Evolutionary conservation across 371 early-diverging fungal genomes (phyloP).

Genomic region (Amoeboaphelidium protococcarum): DNA sequence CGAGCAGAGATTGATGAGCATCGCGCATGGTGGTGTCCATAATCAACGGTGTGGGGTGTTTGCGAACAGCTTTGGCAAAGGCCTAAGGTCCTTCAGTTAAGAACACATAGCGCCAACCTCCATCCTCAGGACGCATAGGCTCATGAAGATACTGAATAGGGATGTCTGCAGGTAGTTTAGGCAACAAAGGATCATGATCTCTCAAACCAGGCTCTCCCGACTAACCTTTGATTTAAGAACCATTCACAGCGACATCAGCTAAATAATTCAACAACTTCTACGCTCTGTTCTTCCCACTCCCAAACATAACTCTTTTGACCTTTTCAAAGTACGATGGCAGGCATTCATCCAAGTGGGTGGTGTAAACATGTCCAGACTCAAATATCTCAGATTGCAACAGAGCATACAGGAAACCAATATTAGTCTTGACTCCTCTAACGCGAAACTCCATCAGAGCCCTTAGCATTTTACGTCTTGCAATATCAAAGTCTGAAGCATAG

Average conservation of each 20-base stretch:
- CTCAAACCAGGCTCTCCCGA: constrained; percentile 2
- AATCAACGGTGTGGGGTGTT: constrained; percentile 52
- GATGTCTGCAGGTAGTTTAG: constrained; percentile 8
- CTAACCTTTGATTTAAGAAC: constrained; percentile 68
- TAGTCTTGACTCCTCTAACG: constrained; percentile 85
- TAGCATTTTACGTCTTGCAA: constrained; percentile 59
- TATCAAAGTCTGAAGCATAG: constrained; percentile 53
- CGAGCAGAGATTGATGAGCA: constrained; percentile 22
- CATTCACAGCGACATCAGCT: constrained; percentile 72
- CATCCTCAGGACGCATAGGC: constrained; percentile 22
- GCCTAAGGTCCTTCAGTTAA: constrained; percentile 49
- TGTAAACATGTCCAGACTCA: constrained; percentile 55
- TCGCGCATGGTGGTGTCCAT: constrained; percentile 90
- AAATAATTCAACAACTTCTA: constrained; percentile 61
- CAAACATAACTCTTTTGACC: constrained; percentile 54
- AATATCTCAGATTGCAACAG: constrained; percentile 51
- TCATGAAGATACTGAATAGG: constrained; percentile 41
- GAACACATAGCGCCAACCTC: constrained; percentile 68
- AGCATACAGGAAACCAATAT: constrained; percentile 69
- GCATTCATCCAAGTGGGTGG: constrained; percentile 90
- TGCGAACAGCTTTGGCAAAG: constrained; percentile 67
- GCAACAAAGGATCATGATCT: constrained; percentile 7
- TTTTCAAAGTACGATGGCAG: constrained; percentile 64
- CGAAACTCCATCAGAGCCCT: constrained; percentile 73
- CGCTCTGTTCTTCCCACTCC: constrained; percentile 49